Conservation (phyloP, 495 filamentous ascomycete species). For the Podospora australis region DNA sequence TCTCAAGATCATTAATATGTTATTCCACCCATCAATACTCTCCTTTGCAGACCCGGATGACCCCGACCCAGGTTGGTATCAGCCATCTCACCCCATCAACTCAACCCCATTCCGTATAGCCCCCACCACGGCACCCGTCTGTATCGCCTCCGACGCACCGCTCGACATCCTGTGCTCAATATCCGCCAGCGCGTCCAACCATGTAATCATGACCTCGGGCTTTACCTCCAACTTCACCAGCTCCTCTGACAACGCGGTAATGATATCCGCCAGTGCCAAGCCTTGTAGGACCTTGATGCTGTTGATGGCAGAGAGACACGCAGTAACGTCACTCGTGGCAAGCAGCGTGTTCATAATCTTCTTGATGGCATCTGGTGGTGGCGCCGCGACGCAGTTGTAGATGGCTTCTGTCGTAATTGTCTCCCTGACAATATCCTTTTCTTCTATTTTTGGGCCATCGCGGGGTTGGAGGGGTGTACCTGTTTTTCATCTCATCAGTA, state of each 20-base stretch:
- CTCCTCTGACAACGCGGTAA: slow-evolving; percentile 77
- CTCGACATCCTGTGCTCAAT: slow-evolving; percentile 87
- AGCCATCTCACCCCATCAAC: slow-evolving; percentile 47
- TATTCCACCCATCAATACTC: too few species aligned
- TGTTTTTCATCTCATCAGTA: slow-evolving; percentile 19
- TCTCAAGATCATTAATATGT: too few species aligned
- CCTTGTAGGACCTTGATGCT: slow-evolving; percentile 78
- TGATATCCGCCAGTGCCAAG: slow-evolving; percentile 89
- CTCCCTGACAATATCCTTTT: slow-evolving; percentile 61
- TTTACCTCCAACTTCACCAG: slow-evolving; percentile 78
- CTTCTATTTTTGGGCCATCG: slow-evolving; percentile 52
- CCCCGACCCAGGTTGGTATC: not conserved
- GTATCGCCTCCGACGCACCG: slow-evolving; percentile 80
- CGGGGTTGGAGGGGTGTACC: slow-evolving; percentile 66
- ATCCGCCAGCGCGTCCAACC: slow-evolving; percentile 87
- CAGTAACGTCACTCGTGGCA: slow-evolving; percentile 74
- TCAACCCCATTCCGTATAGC: slow-evolving; percentile 84
- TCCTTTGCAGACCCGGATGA: too few species aligned
- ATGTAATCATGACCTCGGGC: slow-evolving; percentile 76
- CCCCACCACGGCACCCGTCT: slow-evolving; percentile 88
- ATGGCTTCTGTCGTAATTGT: slow-evolving; percentile 85
- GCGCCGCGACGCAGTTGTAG: slow-evolving; percentile 95
- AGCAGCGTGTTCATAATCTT: slow-evolving; percentile 79
- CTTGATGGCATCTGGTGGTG: slow-evolving; percentile 82
- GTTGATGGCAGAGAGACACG: slow-evolving; percentile 79